These are phyloP conservation scores for Haematococcus lacustris DNA, from an alignment of 139 green algal species.

Conservation along the genomic window DNA sequence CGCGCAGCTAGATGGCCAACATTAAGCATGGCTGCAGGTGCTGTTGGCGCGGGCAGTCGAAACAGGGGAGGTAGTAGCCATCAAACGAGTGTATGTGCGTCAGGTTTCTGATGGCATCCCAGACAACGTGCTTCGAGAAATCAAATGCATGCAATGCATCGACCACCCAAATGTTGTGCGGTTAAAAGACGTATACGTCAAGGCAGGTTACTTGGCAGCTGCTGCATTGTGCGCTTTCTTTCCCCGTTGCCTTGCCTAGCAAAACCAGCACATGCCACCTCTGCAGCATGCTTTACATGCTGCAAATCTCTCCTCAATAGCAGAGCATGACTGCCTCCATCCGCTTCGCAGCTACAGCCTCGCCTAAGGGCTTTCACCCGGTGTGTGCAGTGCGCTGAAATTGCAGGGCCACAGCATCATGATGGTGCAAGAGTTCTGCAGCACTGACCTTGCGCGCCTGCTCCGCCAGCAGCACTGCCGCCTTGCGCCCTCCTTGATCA, in stretches of 20 bases:
- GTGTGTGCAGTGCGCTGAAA: too few species aligned
- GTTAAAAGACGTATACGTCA: constrained; percentile 27
- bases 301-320: too few species aligned
- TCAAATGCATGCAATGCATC: constrained; percentile 26
- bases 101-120: constrained; percentile 17
- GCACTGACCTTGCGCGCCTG: constrained; percentile 23
- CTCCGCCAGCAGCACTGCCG: background rate
- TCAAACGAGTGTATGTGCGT: constrained; percentile 33
- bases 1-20: background rate
- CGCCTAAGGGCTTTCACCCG: too few species aligned
- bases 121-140: constrained; percentile 27
- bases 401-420: constrained; percentile 24
- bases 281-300: too few species aligned
- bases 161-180: constrained; percentile 30
- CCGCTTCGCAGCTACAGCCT: too few species aligned
- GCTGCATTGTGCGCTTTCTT: too few species aligned
- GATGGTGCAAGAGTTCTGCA: constrained; percentile 32
- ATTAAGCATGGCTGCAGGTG: constrained; percentile 13
- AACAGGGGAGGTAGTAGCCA: constrained; percentile 34
- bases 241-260: too few species aligned
- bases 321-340: too few species aligned
- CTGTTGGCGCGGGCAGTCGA: constrained; percentile 18
- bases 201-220: too few species aligned
- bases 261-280: too few species aligned
- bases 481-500: constrained; percentile 14